Percentiles rank a stretch among this genome's conserved stretches.
Conservation (phyloP, 306 rosid species). For the Dalbergia cochinchinensis region DNA sequence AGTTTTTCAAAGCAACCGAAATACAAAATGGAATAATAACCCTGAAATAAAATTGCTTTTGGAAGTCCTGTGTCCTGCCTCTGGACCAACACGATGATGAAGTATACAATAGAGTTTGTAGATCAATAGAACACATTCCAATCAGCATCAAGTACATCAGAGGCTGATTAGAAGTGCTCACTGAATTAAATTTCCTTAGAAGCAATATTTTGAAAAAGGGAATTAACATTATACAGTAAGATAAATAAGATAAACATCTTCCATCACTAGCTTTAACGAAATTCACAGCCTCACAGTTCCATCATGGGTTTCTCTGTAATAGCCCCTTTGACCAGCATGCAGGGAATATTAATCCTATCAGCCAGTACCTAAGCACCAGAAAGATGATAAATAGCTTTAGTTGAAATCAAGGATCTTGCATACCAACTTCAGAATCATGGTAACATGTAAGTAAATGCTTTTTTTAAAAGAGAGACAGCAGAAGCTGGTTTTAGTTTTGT, state of each 20-base stretch:
- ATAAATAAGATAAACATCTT: constrained; percentile 80
- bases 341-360: constrained; percentile 91
- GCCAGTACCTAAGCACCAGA: constrained; percentile 85
- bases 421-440: constrained; percentile 30
- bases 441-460: constrained; percentile 17
- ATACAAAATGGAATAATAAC: not conserved
- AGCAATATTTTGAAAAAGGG: constrained; percentile 25
- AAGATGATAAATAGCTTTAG: constrained; percentile 32
- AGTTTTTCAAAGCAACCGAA: constrained; percentile 35
- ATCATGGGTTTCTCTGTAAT: constrained; percentile 97
- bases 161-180: constrained; percentile 30
- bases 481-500: not conserved
- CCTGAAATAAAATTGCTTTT: constrained; percentile 17
- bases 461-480: not conserved
- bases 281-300: constrained; percentile 75
- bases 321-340: constrained; percentile 97
- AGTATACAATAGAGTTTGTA: constrained; percentile 26
- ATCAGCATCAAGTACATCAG: constrained; percentile 33
- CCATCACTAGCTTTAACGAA: constrained; percentile 86
- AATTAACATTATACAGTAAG: constrained; percentile 39
- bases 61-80: not conserved
- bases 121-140: constrained; percentile 27
- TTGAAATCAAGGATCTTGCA: constrained; percentile 22
- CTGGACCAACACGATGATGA: constrained; percentile 26
- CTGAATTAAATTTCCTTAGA: constrained; percentile 26